Evolutionary conservation across 2,329 filamentous ascomycete species (phyloP).

Genomic region (Pseudocercospora fijiensis): DNA sequence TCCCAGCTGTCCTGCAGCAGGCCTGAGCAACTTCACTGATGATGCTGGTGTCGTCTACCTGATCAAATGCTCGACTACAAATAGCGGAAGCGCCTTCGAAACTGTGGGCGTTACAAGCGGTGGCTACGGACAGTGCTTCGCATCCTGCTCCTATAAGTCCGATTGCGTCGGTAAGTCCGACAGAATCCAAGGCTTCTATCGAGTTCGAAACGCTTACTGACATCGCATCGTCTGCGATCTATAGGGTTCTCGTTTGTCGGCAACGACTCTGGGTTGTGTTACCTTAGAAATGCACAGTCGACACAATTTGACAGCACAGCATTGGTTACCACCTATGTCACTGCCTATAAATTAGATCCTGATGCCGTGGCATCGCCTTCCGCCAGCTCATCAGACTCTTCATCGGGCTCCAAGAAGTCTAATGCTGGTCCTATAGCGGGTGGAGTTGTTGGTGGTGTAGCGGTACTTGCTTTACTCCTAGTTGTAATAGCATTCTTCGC

Average conservation of each 20-base stretch:
- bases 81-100: slow-evolving; percentile 25
- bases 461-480: slow-evolving; percentile 7
- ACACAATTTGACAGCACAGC: slow-evolving; percentile 21
- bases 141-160: slow-evolving; percentile 28
- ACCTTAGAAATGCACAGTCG: slow-evolving; percentile 29
- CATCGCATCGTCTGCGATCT: not conserved
- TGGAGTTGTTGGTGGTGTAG: slow-evolving; percentile 22
- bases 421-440: slow-evolving; percentile 18
- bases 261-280: slow-evolving; percentile 31
- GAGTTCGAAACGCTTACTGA: not conserved
- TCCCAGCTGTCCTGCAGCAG: slow-evolving; percentile 30
- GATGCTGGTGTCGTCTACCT: slow-evolving; percentile 28
- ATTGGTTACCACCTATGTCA: slow-evolving; percentile 30
- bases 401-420: not conserved
- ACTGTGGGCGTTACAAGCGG: slow-evolving; percentile 27
- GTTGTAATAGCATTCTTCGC: slow-evolving; percentile 10
- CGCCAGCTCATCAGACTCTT: not conserved
- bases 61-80: slow-evolving; percentile 34
- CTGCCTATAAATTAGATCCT: slow-evolving; percentile 26
- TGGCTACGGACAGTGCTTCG: slow-evolving; percentile 35
- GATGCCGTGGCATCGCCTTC: slow-evolving; percentile 18
- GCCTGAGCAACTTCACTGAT: slow-evolving; percentile 26
- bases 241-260: slow-evolving; percentile 32
- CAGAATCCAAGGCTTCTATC: not conserved
- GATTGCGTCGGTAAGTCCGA: slow-evolving; percentile 26